Evolutionary conservation across 2,329 filamentous ascomycete genomes (phyloP).

Genomic region (Periconia digitata): DNA sequence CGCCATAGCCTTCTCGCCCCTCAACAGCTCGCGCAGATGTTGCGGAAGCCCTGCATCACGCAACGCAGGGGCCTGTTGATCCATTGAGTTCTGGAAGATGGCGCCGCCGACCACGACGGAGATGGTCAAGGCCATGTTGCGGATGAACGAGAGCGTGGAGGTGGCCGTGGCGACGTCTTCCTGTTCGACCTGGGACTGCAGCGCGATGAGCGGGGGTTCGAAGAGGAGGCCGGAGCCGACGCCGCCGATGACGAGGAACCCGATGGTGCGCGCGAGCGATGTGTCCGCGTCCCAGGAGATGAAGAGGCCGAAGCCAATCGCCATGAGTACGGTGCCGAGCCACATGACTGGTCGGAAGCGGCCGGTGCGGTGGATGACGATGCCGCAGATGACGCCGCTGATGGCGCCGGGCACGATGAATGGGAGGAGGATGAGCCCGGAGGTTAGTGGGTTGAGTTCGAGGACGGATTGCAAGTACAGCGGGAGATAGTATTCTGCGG

Average conservation of each 20-base stretch:
- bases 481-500: constrained; percentile 69
- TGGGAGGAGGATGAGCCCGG: constrained; percentile 63
- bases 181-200: constrained; percentile 56
- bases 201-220: constrained; percentile 57
- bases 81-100: constrained; percentile 62
- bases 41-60: constrained; percentile 52
- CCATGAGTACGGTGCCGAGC: constrained; percentile 34
- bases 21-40: constrained; percentile 52
- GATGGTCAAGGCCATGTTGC: constrained; percentile 49
- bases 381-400: constrained; percentile 49
- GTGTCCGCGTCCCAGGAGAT: constrained; percentile 32
- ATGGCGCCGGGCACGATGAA: constrained; percentile 53
- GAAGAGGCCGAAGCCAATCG: constrained; percentile 40
- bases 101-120: constrained; percentile 54
- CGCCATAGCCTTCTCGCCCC: constrained; percentile 61
- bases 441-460: constrained; percentile 61
- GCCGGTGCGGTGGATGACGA: constrained; percentile 51
- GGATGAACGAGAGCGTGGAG: constrained; percentile 53
- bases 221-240: constrained; percentile 57
- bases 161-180: constrained; percentile 56
- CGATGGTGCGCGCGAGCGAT: constrained; percentile 43
- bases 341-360: constrained; percentile 44
- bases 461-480: constrained; percentile 73
- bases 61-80: constrained; percentile 53
- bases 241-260: constrained; percentile 54